Evolutionary conservation across 2,329 filamentous ascomycete genomes (phyloP).

Genomic region (Dactylonectria macrodidyma): DNA sequence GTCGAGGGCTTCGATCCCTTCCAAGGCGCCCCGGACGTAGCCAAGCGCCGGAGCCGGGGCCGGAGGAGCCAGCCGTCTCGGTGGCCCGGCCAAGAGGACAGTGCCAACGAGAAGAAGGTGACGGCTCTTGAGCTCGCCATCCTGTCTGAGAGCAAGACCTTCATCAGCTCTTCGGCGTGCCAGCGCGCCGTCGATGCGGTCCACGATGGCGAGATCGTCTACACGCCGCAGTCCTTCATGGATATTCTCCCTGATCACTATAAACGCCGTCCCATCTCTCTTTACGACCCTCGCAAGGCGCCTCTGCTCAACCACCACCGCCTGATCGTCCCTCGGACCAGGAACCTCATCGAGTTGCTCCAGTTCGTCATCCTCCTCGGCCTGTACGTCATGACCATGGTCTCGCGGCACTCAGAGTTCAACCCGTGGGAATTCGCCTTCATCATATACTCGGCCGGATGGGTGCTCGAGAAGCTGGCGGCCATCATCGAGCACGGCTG

Average conservation of each 20-base stretch:
- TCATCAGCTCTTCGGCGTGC: constrained; percentile 76
- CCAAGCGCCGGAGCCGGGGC: constrained; percentile 63
- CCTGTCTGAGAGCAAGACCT: constrained; percentile 78
- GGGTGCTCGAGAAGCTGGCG: constrained; percentile 77
- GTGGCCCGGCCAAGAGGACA: constrained; percentile 57
- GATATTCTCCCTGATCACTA: constrained; percentile 83
- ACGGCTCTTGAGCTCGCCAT: constrained; percentile 82
- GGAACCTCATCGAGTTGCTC: constrained; percentile 75
- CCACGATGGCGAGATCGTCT: constrained; percentile 77
- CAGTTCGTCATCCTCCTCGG: constrained; percentile 76
- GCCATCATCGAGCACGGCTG: constrained; percentile 76
- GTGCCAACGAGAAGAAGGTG: constrained; percentile 67
- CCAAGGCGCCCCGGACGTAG: constrained; percentile 74
- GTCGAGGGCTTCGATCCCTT: constrained; percentile 82
- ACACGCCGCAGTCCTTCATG: constrained; percentile 78
- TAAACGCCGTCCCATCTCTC: constrained; percentile 77
- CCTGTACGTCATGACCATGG: constrained; percentile 77
- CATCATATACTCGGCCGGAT: constrained; percentile 75
- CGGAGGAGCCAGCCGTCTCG: constrained; percentile 46
- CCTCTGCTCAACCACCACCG: constrained; percentile 80
- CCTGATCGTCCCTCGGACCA: constrained; percentile 77
- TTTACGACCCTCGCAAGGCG: constrained; percentile 78
- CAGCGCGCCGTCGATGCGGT: constrained; percentile 81
- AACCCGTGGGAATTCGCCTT: constrained; percentile 72
- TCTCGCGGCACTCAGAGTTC: constrained; percentile 64